phyloP scores from a whole-genome alignment of 1,139 yeast genomes.

The Suzukiozyma palmioleophila region DNA sequence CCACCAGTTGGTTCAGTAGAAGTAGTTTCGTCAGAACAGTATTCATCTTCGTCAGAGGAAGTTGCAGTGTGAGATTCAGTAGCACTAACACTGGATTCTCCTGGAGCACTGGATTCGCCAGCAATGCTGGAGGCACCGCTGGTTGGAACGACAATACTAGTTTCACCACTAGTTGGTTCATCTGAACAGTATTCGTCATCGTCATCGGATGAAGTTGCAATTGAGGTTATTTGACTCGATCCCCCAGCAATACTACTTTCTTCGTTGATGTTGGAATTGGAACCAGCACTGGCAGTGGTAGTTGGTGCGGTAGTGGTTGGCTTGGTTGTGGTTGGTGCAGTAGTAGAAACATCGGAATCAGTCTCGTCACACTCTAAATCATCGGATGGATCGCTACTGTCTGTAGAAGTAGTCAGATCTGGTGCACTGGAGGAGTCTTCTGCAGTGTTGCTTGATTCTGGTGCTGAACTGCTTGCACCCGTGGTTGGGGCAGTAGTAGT shows the following conservation, averaged over 20 bases:
- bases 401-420: too few species aligned
- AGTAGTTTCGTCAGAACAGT: conserved; percentile 7
- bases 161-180: conserved; percentile 3
- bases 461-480: conserved; percentile 1
- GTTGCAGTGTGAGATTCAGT: too few species aligned
- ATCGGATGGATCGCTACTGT: conserved; percentile 3
- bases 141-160: conserved; percentile 1
- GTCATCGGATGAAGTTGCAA: conserved; percentile 8
- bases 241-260: background rate
- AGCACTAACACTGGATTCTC: background rate
- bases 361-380: conserved; percentile 3
- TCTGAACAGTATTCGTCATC: conserved; percentile 13
- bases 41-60: conserved; percentile 6
- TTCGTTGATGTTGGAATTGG: too few species aligned
- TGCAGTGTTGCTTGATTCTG: background rate
- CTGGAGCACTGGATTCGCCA: too few species aligned
- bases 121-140: background rate
- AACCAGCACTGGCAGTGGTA: background rate
- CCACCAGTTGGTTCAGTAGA: conserved; percentile 3
- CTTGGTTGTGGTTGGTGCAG: conserved; percentile 2
- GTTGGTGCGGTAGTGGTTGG: conserved; percentile 4
- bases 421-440: background rate
- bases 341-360: conserved; percentile 5
- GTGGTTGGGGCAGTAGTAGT: conserved; percentile 1
- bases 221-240: background rate